Conservation (phyloP, 2,329 filamentous ascomycete species). For the Fusarium coicis region DNA sequence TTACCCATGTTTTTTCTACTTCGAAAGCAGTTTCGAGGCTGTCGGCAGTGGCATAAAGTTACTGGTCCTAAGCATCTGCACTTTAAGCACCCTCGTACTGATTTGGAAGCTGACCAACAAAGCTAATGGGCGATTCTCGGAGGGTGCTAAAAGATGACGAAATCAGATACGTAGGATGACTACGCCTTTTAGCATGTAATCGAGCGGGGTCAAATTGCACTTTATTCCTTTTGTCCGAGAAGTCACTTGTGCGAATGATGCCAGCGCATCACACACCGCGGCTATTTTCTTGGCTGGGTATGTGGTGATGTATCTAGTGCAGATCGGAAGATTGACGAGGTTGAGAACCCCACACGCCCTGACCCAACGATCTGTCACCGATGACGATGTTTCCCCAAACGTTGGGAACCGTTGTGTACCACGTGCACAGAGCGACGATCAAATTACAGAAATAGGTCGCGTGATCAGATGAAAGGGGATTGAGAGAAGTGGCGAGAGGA, state of each 20-base stretch:
- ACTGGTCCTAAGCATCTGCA: background rate
- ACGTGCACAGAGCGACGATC: background rate
- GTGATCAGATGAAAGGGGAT: background rate
- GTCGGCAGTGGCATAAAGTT: accelerated
- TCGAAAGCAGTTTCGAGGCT: background rate
- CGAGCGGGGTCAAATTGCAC: background rate
- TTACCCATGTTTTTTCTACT: background rate
- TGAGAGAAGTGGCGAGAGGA: background rate
- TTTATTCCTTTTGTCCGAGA: background rate
- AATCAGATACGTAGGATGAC: background rate
- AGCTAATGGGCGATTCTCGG: background rate
- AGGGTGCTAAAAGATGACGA: background rate
- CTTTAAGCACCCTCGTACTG: background rate
- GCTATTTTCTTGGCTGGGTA: background rate
- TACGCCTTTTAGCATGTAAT: background rate
- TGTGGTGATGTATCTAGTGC: background rate
- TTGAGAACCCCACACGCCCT: background rate
- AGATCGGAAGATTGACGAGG: background rate
- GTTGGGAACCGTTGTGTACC: background rate
- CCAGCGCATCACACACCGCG: background rate
- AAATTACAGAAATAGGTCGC: background rate
- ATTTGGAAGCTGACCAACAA: background rate
- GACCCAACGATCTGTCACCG: background rate
- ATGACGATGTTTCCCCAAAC: background rate
- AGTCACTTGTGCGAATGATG: background rate